Evolutionary conservation across 768 basidiomycete genomes (phyloP).

Genomic region (Tricholoma sp.): DNA sequence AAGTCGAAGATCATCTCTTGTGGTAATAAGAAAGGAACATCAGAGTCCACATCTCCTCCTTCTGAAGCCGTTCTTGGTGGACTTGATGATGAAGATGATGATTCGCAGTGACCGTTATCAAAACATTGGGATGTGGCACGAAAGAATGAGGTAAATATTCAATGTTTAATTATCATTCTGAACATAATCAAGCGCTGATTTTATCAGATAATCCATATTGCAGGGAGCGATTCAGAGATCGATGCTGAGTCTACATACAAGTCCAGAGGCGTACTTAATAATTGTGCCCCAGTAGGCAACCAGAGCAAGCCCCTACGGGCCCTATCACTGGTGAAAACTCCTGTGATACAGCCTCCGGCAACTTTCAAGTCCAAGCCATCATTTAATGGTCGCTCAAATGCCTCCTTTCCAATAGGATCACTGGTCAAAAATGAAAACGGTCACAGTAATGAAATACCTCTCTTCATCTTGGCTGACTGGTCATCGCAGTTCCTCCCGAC

Average conservation of each 20-base stretch:
- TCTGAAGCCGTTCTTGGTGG: background rate
- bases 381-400: background rate
- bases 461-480: background rate
- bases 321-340: background rate
- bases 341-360: background rate
- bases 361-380: background rate
- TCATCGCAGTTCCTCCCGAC: background rate
- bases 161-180: background rate
- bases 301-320: background rate
- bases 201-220: background rate
- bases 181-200: background rate
- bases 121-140: background rate
- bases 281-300: background rate
- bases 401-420: background rate
- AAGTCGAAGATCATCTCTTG: background rate
- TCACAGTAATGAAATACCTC: background rate
- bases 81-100: background rate
- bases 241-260: background rate
- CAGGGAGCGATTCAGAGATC: background rate
- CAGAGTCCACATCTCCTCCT: background rate
- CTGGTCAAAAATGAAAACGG: background rate
- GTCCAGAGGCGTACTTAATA: background rate
- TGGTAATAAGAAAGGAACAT: background rate
- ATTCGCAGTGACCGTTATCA: background rate
- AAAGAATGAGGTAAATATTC: background rate